Base-by-base conservation (phyloP, 2,329 filamentous ascomycete genomes). In the Fusarium ambrosium region DNA sequence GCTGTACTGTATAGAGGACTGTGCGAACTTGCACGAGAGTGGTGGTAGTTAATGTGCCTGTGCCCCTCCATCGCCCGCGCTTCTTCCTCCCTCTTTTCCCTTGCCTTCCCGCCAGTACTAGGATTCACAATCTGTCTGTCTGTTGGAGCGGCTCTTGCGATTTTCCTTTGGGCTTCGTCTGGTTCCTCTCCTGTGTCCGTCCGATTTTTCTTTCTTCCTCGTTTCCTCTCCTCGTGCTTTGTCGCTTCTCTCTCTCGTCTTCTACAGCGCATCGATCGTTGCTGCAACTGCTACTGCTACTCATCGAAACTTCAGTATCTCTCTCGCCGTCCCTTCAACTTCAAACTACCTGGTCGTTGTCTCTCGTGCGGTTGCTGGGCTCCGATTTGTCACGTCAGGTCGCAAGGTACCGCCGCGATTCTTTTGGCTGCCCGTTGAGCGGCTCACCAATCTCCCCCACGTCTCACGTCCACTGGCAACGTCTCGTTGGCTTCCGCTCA, bases 161-260 rank as follows among this genome's bases (percentile, higher is more conserved):
- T 58, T 73, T 74, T 73, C 62, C 66, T 67, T 75, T 55, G 43
- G 65, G 59, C 62, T 72, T 64, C 29, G 71, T 68, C 62, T 66
- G 63, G 62, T 65, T 62, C 55, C 45, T 72, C 55, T 70, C 62
- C 53, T 68, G 56, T 66, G 63, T 73, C 71, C 64, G 63, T 73
- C 71, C 64, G 39, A 66, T 66, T 72, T 69, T 41, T 37, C 63
- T 72, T 59, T 64, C 32, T 61, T 53, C 36, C 20, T 41, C 56
- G 37, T 63, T 64, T 68, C 37, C 39, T 48, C 32, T 68, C 37
- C 39, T 48, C 37, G 29, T 68, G 34, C 58, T 48, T 48, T 45
- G 39, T 32, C 48, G 29, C 62, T 67, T 67, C 43, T 68, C 61
- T 58, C 39, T 60, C 18, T 20, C 41, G 34, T 55, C 34, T 55